These are phyloP conservation scores for Psilocybe cyanescens DNA, from an alignment of 768 basidiomycete species.

Conservation along the genomic window DNA sequence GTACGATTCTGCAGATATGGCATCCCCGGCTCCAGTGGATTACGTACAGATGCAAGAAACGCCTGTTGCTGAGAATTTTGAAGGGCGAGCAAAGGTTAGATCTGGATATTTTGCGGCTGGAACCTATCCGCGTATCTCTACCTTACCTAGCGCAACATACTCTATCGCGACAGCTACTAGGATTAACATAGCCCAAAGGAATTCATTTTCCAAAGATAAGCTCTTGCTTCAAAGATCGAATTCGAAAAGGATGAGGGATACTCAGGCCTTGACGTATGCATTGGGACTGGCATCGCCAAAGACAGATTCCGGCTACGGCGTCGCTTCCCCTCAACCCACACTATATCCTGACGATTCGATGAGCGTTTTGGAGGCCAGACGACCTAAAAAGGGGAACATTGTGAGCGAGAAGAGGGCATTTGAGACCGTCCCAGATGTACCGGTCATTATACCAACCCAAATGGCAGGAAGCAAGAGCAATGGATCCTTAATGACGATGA, in stretches of 20 bases:
- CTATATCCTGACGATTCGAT: constrained; percentile 76
- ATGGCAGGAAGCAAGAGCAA: constrained; percentile 2
- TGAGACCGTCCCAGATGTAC: constrained; percentile 22
- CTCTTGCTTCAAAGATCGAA: constrained; percentile 40
- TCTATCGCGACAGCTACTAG: constrained; percentile 38
- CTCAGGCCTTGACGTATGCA: constrained; percentile 38
- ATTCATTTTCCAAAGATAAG: constrained; percentile 26
- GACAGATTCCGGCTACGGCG: constrained; percentile 36
- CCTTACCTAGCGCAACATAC: constrained; percentile 38
- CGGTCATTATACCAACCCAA: constrained; percentile 14
- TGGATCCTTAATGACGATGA: constrained; percentile 38
- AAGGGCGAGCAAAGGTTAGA: constrained; percentile 69
- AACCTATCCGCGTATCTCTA: constrained; percentile 57
- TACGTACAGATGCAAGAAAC: constrained; percentile 30
- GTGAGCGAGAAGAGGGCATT: constrained; percentile 12
- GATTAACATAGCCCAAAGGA: constrained; percentile 31
- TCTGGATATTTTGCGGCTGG: constrained; percentile 67
- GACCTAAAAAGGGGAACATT: constrained; percentile 17
- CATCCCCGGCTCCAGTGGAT: constrained; percentile 40
- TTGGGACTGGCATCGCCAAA: constrained; percentile 43
- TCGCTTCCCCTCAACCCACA: constrained; percentile 59
- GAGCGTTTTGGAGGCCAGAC: constrained; percentile 37
- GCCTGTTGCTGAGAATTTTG: constrained; percentile 33
- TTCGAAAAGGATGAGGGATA: constrained; percentile 46
- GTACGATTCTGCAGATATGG: constrained; percentile 57